Percentiles rank a stretch among this genome's conserved stretches.
These are phyloP conservation scores for Rosa persica DNA, from an alignment of 306 rosid species.

Conservation along the genomic window DNA sequence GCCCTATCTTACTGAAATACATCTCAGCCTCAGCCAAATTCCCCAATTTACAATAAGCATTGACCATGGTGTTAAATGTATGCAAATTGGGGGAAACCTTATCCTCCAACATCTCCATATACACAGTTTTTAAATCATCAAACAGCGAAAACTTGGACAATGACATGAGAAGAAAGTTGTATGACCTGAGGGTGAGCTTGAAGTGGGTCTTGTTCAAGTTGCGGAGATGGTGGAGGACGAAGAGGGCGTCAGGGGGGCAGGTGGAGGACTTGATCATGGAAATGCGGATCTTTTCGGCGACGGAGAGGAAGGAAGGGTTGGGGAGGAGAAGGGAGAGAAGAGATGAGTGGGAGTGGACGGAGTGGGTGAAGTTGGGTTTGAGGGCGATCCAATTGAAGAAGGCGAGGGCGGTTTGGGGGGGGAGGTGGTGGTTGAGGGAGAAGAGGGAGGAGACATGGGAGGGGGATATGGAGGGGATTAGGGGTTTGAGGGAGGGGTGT, in stretches of 20 bases:
- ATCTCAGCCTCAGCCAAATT: slow-evolving; percentile 27
- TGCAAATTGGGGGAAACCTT: slow-evolving; percentile 44
- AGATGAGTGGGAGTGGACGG: slow-evolving; percentile 39
- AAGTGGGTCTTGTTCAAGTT: slow-evolving; percentile 21
- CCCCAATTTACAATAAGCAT: slow-evolving; percentile 65
- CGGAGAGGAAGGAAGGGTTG: slow-evolving; percentile 33
- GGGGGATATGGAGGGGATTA: slow-evolving; percentile 52
- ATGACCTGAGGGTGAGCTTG: slow-evolving; percentile 63
- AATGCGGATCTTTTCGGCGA: slow-evolving; percentile 57
- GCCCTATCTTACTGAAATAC: slow-evolving; percentile 41
- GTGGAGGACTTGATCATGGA: slow-evolving; percentile 55
- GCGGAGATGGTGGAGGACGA: slow-evolving; percentile 35
- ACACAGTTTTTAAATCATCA: slow-evolving; percentile 41
- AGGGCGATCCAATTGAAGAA: slow-evolving; percentile 65
- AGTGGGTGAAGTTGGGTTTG: slow-evolving; percentile 44
- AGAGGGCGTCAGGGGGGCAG: slow-evolving; percentile 34
- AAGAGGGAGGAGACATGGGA: slow-evolving; percentile 54
- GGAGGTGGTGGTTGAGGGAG: slow-evolving; percentile 31
- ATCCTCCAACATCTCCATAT: slow-evolving; percentile 45
- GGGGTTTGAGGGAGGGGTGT: slow-evolving; percentile 41
- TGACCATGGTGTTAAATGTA: slow-evolving; percentile 64
- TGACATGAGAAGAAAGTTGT: slow-evolving; percentile 55
- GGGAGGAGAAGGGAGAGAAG: slow-evolving; percentile 56
- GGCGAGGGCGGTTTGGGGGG: slow-evolving; percentile 58
- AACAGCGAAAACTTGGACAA: slow-evolving; percentile 42